Evolutionary conservation across 371 early-diverging fungal species (phyloP).

Genomic region (Chytridium lagenaria): DNA sequence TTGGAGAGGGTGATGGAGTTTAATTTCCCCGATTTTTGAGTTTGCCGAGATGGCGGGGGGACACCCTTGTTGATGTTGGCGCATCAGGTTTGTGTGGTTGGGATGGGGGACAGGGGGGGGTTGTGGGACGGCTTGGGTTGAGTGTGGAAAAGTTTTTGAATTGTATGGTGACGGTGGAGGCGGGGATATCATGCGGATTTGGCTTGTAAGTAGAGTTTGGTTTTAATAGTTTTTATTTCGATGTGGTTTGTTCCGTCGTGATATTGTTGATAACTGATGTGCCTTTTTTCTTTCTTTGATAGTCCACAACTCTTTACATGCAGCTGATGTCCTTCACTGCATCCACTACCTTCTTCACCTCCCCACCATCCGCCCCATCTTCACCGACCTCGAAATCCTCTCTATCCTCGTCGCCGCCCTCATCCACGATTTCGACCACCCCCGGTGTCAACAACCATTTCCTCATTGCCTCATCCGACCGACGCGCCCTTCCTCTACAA

Average conservation of each 20-base stretch:
- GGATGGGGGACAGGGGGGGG: slow-evolving; percentile 16
- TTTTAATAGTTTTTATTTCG: slow-evolving; percentile 7
- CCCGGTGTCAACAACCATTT: slow-evolving; percentile 61
- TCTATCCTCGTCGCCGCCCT: slow-evolving; percentile 56
- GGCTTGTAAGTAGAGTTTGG: slow-evolving; percentile 42
- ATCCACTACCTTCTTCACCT: slow-evolving; percentile 50
- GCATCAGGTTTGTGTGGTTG: slow-evolving; percentile 44
- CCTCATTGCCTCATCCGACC: slow-evolving; percentile 72
- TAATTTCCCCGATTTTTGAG: slow-evolving; percentile 58
- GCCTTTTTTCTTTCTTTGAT: slow-evolving; percentile 4
- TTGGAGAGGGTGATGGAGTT: slow-evolving; percentile 42
- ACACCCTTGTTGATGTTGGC: slow-evolving; percentile 49
- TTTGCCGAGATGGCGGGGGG: slow-evolving; percentile 41
- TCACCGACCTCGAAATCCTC: slow-evolving; percentile 55
- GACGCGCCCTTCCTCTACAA: slow-evolving; percentile 90
- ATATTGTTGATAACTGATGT: not conserved
- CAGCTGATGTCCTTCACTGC: slow-evolving; percentile 62
- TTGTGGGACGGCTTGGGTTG: slow-evolving; percentile 43
- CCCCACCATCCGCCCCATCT: slow-evolving; percentile 35
- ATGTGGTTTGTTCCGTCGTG: not conserved
- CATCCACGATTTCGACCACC: slow-evolving; percentile 62
- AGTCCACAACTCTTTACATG: slow-evolving; percentile 62
- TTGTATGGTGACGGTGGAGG: slow-evolving; percentile 50
- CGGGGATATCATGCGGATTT: slow-evolving; percentile 53
- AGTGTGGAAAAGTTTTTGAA: slow-evolving; percentile 45